Base-by-base conservation (phyloP, 2,329 filamentous ascomycete genomes). In the Alternaria sp. region DNA sequence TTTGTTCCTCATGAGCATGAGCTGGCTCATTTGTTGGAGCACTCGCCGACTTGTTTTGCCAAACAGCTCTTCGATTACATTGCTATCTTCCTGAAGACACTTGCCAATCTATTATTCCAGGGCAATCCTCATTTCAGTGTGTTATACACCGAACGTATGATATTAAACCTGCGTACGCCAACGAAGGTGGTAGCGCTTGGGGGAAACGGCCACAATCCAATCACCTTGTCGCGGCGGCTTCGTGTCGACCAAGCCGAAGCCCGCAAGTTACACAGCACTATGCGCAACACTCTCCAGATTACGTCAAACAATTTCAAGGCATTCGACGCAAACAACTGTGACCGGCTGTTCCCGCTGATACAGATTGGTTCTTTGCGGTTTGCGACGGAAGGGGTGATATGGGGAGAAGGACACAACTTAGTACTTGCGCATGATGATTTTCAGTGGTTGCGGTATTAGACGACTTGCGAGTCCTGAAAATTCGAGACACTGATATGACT, bases 61-160 rank as follows among this genome's bases (percentile, higher is more conserved):
- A 65, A 66, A 36, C 73, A 75, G 32, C 60, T 77, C 4, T 77
- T 77, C 60, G 72, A 76, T 45, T 77, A 77, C 62, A 71, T 75
- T 45, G 72, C 73, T 4, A 75, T 76, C 19, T 62, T 77, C 11
- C 65, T 77, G 19, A 75, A 75, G 54, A 68, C 73, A 1, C 58
- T 76, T 0, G 73, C 73, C 6, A 73, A 70, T 17, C 63, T 77
- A 2, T 66, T 75, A 9, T 66, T 64, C 6, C 46, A 67, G 12
- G 73, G 69, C 5, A 66, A 74, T 21, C 46, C 68, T 1, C 50
- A 54, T 15, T 74, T 73, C 56, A 68, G 64, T 15, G 57, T 75
- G 5, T 43, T 77, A 5, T 76, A 74, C 17, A 73, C 67, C 2
- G 74, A 77, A 52, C 60, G 53, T 9, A 68, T 77, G 63, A 71